Percentiles rank a stretch among this genome's conserved stretches.
phyloP scores from a whole-genome alignment of 805 yeast species.

The Kodamaea sagamina region DNA sequence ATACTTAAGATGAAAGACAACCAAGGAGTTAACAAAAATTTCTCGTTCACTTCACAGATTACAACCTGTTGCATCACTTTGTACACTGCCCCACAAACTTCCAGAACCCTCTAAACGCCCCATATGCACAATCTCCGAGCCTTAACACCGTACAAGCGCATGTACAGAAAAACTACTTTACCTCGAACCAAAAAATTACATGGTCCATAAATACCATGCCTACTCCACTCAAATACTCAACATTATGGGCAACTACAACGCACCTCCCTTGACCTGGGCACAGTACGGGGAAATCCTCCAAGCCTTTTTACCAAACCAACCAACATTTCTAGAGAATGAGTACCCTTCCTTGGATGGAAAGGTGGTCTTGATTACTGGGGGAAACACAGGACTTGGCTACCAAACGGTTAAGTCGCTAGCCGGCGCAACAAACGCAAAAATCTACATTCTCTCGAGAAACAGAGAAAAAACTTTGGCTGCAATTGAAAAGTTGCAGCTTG shows the following conservation, averaged over 20 bases:
- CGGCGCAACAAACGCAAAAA: slow-evolving; percentile 31
- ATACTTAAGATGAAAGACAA: too few relatives aligned
- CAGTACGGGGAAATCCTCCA: slow-evolving; percentile 5
- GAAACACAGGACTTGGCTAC: slow-evolving; percentile 37
- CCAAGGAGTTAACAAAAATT: too few relatives aligned
- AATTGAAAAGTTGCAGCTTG: slow-evolving; percentile 25
- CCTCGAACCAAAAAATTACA: too few relatives aligned
- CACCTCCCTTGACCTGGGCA: slow-evolving; percentile 9
- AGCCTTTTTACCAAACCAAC: slow-evolving; percentile 15
- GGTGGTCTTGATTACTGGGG: slow-evolving; percentile 43
- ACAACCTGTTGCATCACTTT: too few relatives aligned
- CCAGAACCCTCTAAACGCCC: too few relatives aligned
- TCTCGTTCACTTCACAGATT: too few relatives aligned
- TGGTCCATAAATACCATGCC: too few relatives aligned
- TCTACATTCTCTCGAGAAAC: slow-evolving; percentile 40
- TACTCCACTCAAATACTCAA: too few relatives aligned
- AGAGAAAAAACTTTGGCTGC: slow-evolving; percentile 30
- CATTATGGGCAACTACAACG: slow-evolving; percentile 1
- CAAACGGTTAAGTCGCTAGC: slow-evolving; percentile 32
- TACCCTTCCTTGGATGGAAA: slow-evolving; percentile 41
- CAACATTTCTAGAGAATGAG: slow-evolving; percentile 28
- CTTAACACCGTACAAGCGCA: too few relatives aligned
- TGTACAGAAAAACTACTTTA: too few relatives aligned
- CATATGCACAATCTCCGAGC: too few relatives aligned
- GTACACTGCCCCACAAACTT: too few relatives aligned